A percentile compares a stretch with the other conserved stretches of the same genome.
Evolutionary conservation across 352 stramenopile genomes (phyloP).

Genomic region (Phytopythium helicoides): DNA sequence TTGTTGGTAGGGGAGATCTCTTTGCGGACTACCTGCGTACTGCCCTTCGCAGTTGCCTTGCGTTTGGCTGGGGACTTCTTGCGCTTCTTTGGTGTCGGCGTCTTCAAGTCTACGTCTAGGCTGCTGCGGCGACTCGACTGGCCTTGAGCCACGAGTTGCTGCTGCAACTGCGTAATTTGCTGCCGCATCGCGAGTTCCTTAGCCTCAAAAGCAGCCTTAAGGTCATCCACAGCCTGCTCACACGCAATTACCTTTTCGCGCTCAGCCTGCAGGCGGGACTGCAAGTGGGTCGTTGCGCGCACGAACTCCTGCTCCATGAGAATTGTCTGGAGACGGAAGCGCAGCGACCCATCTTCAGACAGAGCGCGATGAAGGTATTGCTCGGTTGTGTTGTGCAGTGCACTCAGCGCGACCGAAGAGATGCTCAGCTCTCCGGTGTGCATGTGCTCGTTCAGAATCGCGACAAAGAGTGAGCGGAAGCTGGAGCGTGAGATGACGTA

Average conservation of each 20-base stretch:
- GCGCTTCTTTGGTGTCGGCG: constrained; percentile 29
- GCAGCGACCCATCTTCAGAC: constrained; percentile 53
- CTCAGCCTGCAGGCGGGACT: constrained; percentile 43
- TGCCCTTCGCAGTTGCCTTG: constrained; percentile 44
- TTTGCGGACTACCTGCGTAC: constrained; percentile 35
- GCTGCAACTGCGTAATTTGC: constrained; percentile 56
- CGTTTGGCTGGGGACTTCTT: constrained; percentile 47
- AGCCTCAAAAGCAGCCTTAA: constrained; percentile 52
- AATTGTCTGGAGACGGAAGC: constrained; percentile 48
- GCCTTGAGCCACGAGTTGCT: constrained; percentile 19
- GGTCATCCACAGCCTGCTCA: constrained; percentile 14
- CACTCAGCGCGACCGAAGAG: constrained; percentile 66
- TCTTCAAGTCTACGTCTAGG: constrained; percentile 34
- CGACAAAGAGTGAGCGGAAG: constrained; percentile 54
- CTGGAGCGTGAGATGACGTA: constrained; percentile 71
- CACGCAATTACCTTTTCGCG: constrained; percentile 62
- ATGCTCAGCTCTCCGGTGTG: constrained; percentile 43
- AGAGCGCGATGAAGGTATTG: constrained; percentile 64
- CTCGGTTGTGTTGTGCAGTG: constrained; percentile 73
- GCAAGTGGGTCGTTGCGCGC: constrained; percentile 26
- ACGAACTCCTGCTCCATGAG: constrained; percentile 46
- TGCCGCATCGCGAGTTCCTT: constrained; percentile 72
- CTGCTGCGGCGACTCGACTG: constrained; percentile 10
- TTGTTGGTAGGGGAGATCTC: constrained; percentile 19
- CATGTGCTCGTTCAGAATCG: constrained; percentile 27